Base-by-base conservation (phyloP, 78 protist genomes). In the Bodo saltans region DNA sequence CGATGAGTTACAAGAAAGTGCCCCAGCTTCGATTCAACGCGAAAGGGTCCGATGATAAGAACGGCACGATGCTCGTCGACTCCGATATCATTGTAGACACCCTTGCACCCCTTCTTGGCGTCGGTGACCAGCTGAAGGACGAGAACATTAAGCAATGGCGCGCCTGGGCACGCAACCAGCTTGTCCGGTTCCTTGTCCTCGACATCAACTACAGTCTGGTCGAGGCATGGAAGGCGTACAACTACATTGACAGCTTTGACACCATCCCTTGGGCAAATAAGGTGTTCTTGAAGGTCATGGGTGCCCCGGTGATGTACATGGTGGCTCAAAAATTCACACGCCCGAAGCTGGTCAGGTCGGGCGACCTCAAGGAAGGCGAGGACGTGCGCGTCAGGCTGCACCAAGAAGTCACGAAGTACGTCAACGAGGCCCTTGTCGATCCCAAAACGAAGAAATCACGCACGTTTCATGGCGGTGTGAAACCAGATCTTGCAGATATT, bases 271-370 rank as follows among this genome's bases (percentile, higher is more conserved):
- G 69, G 12, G 8, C 35, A 17, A 76, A 76, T 67, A 76, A 76
- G 41, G 17, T 76, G 32, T 12, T 76, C n/a, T 39, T 38, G 4
- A 76, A 76, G 81, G 81, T 38, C 28, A 28, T 76, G 34, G 81
- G 81, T 23, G 81, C 81, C 1, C 81, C 81, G 4, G 35, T 76
- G 17, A 76, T 76, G 81, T 76, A 76, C 25, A 26, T 76, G 32
- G 41, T 76, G n/a, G 70, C 35, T 3, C 67, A 39, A 2, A 3
- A 76, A 1, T 1, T 37, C 12, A 76, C 81, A 2, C 21, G 70
- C 29, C 81, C 81, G 34, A 76, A 4, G 53, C 25, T 76, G 34
- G 34, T 67, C 42, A 39, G 8, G 53, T 2, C 1, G 25, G 81
- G 81, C 52, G 12, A 39, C 8, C 60, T 47, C n/a, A 8, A 17